A percentile compares a stretch with the other conserved stretches of the same genome.
These are phyloP conservation scores for Phanerodontia chrysosporium DNA, from an alignment of 768 basidiomycete species.

Conservation along the genomic window DNA sequence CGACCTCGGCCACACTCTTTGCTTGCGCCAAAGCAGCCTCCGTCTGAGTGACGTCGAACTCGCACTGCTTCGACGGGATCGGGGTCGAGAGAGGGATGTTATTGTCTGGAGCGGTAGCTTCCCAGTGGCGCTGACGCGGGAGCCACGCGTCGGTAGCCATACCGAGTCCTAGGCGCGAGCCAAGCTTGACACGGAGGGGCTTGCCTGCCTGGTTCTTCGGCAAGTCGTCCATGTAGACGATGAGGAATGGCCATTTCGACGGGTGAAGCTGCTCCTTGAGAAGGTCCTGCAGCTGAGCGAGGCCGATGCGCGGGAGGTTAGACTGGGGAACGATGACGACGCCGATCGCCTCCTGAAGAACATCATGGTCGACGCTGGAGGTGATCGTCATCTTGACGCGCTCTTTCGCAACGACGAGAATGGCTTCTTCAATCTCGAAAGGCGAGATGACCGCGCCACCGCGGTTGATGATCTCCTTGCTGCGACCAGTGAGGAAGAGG, in stretches of 20 bases:
- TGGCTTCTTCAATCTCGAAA: slow-evolving; percentile 57
- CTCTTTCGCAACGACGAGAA: slow-evolving; percentile 39
- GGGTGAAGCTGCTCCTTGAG: slow-evolving; percentile 44
- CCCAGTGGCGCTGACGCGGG: slow-evolving; percentile 35
- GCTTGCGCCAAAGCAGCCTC: slow-evolving; percentile 26
- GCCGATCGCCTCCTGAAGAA: slow-evolving; percentile 45
- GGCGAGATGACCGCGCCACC: slow-evolving; percentile 61
- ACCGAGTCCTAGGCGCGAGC: slow-evolving; percentile 36
- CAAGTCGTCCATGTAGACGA: slow-evolving; percentile 44
- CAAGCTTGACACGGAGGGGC: slow-evolving; percentile 40
- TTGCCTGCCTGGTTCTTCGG: slow-evolving; percentile 48
- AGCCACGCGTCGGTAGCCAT: slow-evolving; percentile 32
- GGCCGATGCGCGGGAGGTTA: slow-evolving; percentile 32
- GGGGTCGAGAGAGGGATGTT: slow-evolving; percentile 32
- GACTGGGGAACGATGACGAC: slow-evolving; percentile 37
- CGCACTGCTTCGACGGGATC: slow-evolving; percentile 33
- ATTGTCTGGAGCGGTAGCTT: slow-evolving; percentile 31
- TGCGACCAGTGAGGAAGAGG: slow-evolving; percentile 50
- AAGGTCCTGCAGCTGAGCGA: slow-evolving; percentile 37
- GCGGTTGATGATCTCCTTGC: slow-evolving; percentile 58
- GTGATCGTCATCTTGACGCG: slow-evolving; percentile 39
- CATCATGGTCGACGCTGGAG: slow-evolving; percentile 43
- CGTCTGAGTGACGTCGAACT: slow-evolving; percentile 25
- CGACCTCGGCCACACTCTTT: slow-evolving; percentile 31
- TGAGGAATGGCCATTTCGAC: slow-evolving; percentile 44